These are phyloP conservation scores for Lecanicillium sp. DNA, from an alignment of 2,329 filamentous ascomycete species.

Conservation along the genomic window DNA sequence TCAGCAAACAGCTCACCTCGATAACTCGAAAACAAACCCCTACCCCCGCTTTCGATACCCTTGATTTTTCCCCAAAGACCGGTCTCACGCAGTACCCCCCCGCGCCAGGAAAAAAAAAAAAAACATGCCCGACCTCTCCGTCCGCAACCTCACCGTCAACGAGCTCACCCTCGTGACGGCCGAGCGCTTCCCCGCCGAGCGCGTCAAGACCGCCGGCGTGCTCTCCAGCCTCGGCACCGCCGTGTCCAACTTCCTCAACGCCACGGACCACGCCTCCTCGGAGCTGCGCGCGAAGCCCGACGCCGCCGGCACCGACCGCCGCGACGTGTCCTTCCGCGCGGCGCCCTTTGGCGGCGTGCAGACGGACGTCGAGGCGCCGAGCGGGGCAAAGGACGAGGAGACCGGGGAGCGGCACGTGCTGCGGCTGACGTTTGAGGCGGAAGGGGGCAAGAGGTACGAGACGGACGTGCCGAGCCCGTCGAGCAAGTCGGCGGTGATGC, in stretches of 20 bases:
- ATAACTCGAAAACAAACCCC: not conserved
- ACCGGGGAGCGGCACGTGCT: constrained; percentile 56
- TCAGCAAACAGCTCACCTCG: too few species aligned
- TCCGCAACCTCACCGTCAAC: constrained; percentile 76
- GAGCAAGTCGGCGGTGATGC: constrained; percentile 54
- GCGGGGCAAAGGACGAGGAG: constrained; percentile 21
- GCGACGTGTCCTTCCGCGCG: constrained; percentile 58
- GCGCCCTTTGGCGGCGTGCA: constrained; percentile 61
- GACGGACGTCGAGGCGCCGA: constrained; percentile 50
- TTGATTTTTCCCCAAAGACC: not conserved
- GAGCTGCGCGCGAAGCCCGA: constrained; percentile 44
- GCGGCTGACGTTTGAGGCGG: constrained; percentile 63
- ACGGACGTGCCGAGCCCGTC: constrained; percentile 64
- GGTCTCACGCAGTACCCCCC: too few species aligned
- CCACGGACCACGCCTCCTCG: constrained; percentile 28
- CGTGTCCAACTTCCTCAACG: constrained; percentile 40
- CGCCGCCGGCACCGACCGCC: constrained; percentile 54
- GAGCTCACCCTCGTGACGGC: constrained; percentile 66
- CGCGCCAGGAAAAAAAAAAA: not conserved
- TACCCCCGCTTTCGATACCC: not conserved
- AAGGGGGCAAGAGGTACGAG: constrained; percentile 52
- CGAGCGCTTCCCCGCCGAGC: constrained; percentile 61
- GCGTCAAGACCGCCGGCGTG: constrained; percentile 36
- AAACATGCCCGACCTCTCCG: constrained; percentile 51
- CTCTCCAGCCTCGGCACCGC: constrained; percentile 39